phyloP scores from a whole-genome alignment of 345 rosid species.

The Laguncularia racemosa region DNA sequence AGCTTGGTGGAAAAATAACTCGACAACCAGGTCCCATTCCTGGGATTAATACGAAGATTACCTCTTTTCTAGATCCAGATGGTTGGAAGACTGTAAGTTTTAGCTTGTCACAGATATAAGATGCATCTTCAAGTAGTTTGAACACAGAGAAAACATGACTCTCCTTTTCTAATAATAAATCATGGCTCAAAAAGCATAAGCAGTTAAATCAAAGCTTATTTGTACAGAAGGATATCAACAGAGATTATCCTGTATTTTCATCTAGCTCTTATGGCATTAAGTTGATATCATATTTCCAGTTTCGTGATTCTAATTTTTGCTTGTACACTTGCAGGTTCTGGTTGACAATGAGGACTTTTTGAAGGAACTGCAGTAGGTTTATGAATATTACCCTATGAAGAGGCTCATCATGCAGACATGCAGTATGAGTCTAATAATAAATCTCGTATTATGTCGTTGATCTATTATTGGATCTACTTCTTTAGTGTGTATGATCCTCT shows the following conservation, averaged over 20 bases:
- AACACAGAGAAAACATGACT: neutral
- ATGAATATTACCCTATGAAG: neutral
- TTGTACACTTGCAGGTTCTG: slow-evolving; percentile 47
- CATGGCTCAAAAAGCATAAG: no score
- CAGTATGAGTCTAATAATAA: no score
- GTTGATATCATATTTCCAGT: neutral
- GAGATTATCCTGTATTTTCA: no score
- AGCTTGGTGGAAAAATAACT: slow-evolving; percentile 90
- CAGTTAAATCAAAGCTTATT: no score
- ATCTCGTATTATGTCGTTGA: no score
- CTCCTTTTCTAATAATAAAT: no score
- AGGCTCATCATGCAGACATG: neutral
- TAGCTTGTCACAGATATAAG: neutral
- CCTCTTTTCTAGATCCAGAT: slow-evolving; percentile 82
- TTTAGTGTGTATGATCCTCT: no score
- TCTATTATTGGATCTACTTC: no score
- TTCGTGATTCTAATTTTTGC: neutral
- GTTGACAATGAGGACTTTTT: slow-evolving; percentile 95
- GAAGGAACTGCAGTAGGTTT: slow-evolving; percentile 52
- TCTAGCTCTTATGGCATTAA: no score
- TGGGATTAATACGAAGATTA: slow-evolving; percentile 82
- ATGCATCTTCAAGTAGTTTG: neutral
- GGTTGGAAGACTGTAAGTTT: slow-evolving; percentile 91
- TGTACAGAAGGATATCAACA: no score
- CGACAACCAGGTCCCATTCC: slow-evolving; percentile 83